phyloP scores from a whole-genome alignment of 2,329 filamentous ascomycete species.

The Phialophora chinensis region DNA sequence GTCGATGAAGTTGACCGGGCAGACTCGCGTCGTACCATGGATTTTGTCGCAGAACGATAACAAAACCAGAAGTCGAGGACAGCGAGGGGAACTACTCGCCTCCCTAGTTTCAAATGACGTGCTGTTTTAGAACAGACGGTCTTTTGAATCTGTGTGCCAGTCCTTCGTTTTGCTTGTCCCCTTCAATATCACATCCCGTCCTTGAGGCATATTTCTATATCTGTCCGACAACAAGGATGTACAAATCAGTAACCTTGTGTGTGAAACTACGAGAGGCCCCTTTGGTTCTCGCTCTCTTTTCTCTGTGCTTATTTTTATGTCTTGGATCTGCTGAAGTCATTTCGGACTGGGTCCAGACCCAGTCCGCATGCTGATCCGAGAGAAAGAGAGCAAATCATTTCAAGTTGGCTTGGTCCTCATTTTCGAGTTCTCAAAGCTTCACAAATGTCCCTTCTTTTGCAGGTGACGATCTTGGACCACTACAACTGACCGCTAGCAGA shows the following conservation, averaged over 20 bases:
- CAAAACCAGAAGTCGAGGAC: neutral
- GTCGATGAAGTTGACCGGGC: neutral
- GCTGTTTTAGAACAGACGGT: neutral
- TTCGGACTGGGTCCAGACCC: neutral
- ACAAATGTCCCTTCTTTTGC: neutral
- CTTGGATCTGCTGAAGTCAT: neutral
- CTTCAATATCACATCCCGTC: neutral
- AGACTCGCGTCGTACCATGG: neutral
- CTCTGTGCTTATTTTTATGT: neutral
- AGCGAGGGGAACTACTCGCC: neutral
- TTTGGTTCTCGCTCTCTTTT: neutral
- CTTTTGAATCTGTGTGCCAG: constrained; percentile 1
- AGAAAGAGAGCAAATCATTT: neutral
- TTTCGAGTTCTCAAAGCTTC: neutral
- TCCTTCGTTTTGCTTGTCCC: neutral
- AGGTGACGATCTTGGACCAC: neutral
- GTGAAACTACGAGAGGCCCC: neutral
- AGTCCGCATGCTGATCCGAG: neutral
- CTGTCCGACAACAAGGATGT: neutral
- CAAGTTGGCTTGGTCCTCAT: neutral
- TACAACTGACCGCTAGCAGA: neutral
- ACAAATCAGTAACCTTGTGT: neutral
- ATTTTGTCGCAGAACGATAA: neutral
- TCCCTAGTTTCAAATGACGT: neutral
- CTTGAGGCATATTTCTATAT: neutral